Evolutionary conservation across 2,329 filamentous ascomycete species (phyloP).

Genomic region (Cercospora citrullina): DNA sequence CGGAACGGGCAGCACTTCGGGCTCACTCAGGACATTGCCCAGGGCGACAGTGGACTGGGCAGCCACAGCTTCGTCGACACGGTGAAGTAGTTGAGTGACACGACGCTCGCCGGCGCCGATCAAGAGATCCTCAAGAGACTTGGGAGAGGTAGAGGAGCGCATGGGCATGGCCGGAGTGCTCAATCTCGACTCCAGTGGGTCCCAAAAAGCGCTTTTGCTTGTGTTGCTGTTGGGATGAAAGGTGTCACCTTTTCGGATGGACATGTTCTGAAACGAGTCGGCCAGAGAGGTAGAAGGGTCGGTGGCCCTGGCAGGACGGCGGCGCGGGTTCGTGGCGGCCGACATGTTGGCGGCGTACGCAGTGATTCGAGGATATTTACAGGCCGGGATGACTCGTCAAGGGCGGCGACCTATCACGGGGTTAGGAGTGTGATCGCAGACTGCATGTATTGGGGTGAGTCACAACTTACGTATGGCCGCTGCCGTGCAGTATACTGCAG

Average conservation of each 20-base stretch:
- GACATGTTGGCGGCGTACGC: slow-evolving; percentile 30
- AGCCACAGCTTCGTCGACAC: slow-evolving; percentile 48
- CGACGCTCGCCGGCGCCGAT: slow-evolving; percentile 48
- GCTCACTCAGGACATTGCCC: slow-evolving; percentile 48
- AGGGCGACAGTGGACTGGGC: slow-evolving; percentile 40
- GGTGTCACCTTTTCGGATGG: slow-evolving; percentile 51
- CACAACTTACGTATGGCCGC: slow-evolving; percentile 15
- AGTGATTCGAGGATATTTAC: slow-evolving; percentile 25
- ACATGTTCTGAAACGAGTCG: slow-evolving; percentile 45
- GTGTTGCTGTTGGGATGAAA: slow-evolving; percentile 50
- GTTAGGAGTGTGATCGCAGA: slow-evolving; percentile 20
- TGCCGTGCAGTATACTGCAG: not conserved
- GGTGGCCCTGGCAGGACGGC: slow-evolving; percentile 44
- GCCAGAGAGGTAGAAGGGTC: slow-evolving; percentile 39
- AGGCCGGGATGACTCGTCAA: slow-evolving; percentile 17
- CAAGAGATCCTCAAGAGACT: slow-evolving; percentile 51
- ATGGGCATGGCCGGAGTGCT: slow-evolving; percentile 44
- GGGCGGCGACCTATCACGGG: slow-evolving; percentile 20
- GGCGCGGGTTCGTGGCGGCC: slow-evolving; percentile 47
- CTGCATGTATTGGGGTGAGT: slow-evolving; percentile 19
- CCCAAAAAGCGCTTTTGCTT: slow-evolving; percentile 43
- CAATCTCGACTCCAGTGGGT: slow-evolving; percentile 36
- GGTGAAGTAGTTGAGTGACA: slow-evolving; percentile 46
- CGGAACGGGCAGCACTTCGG: slow-evolving; percentile 52
- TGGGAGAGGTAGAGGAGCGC: slow-evolving; percentile 52